Conservation (phyloP, 768 basidiomycete species). For the Lactifluus pinguis region DNA sequence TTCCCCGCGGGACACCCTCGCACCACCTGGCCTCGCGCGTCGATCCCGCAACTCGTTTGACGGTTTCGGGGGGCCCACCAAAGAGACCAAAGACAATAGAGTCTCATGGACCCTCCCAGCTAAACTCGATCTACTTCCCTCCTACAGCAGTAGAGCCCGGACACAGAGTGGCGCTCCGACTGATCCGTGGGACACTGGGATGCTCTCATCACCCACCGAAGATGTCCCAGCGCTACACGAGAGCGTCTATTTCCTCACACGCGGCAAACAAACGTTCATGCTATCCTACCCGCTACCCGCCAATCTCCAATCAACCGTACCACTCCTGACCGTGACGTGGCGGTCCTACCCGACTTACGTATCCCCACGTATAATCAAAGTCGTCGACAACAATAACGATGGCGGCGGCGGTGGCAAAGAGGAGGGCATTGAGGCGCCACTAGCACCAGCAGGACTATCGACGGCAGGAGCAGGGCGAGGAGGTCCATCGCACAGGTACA, state of each 20-base stretch:
- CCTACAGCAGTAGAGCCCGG: no score
- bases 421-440: no score
- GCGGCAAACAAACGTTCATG: slow-evolving; percentile 60
- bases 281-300: slow-evolving; percentile 59
- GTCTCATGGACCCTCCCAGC: slow-evolving; percentile 43
- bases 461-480: no score
- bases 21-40: slow-evolving; percentile 23
- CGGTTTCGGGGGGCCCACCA: slow-evolving; percentile 23
- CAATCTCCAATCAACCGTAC: slow-evolving; percentile 35
- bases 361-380: slow-evolving; percentile 37
- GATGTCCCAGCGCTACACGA: slow-evolving; percentile 13
- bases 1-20: slow-evolving; percentile 20
- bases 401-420: not conserved
- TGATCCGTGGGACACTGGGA: not conserved
- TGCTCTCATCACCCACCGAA: slow-evolving; percentile 21
- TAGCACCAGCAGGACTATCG: no score
- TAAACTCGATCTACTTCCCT: slow-evolving; percentile 37
- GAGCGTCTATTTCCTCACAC: slow-evolving; percentile 56
- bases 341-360: slow-evolving; percentile 47
- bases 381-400: not conserved
- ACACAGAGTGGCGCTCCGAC: not conserved
- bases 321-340: slow-evolving; percentile 53
- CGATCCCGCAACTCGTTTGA: slow-evolving; percentile 39
- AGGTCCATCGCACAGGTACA: not conserved
- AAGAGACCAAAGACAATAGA: slow-evolving; percentile 31